Conservation (phyloP, 176 grass and related monocot genomes). For the Eragrostis nindensis region DNA sequence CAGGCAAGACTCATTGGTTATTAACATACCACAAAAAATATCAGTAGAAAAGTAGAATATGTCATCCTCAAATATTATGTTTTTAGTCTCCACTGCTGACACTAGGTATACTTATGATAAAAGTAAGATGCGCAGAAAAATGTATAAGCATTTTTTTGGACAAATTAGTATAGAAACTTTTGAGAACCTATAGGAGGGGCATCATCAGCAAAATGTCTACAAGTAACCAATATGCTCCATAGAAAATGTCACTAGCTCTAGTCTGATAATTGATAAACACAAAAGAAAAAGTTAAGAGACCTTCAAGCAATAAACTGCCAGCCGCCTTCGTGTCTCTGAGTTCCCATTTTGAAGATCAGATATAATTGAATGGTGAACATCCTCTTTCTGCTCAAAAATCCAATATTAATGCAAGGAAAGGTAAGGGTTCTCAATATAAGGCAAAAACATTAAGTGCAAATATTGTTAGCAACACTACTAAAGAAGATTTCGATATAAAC, state of each 20-base stretch:
- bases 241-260: conserved; percentile 2
- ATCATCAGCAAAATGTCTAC: conserved; percentile 4
- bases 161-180: conserved; percentile 11
- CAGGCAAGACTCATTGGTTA: conserved; percentile 3
- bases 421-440: not conserved
- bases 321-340: conserved; percentile 84
- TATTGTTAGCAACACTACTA: not conserved
- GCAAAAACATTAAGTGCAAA: conserved; percentile 15
- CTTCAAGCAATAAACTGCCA: conserved; percentile 99
- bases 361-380: conserved; percentile 99
- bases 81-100: conserved; percentile 4
- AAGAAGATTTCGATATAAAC: not conserved
- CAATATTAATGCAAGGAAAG: conserved; percentile 38
- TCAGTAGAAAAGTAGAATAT: not conserved
- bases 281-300: conserved; percentile 42
- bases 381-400: conserved; percentile 80
- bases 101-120: conserved; percentile 12
- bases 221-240: conserved; percentile 20
- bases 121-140: conserved; percentile 2
- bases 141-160: conserved; percentile 14
- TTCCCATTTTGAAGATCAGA: conserved; percentile 99
- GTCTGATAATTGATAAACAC: conserved; percentile 6
- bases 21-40: not conserved
- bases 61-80: not conserved
- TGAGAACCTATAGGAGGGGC: conserved; percentile 9